Evolutionary conservation across 371 early-diverging fungal species (phyloP), one percentile per base, ranked within the genome.

Genomic region (Apophysomyces ossiformis): DNA sequence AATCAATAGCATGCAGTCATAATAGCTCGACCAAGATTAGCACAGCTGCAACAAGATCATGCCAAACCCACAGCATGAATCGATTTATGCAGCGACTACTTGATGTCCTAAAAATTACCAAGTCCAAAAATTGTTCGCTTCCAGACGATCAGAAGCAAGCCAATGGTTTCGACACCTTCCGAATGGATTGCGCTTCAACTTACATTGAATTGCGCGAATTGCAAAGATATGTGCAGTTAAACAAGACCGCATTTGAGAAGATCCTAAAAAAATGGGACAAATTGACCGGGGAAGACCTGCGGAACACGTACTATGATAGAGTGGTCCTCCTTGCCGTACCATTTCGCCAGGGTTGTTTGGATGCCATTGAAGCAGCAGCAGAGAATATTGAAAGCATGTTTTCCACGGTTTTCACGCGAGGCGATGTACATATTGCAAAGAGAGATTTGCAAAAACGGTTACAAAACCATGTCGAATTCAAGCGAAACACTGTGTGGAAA

Each of bases 261-360:
- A 93, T 97, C 69, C 75, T 97, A 21, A 97, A 96, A 72, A 97
- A 98, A 78, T 95, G 90, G 70, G 98, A 98, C 82, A 97, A 96
- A 37, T 88, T 91, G 37, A 85, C 90, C 1, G 74, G 76, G 16
- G 75, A 75, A 15, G 77, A 83, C 15, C 82, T 90, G 50, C 65
- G 68, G 8, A 39, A 61, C 16, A 50, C 54, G 11, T 50, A 50
- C 71, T 78, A 87, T 71, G 68, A 75, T 13, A 70, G 66, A 16
- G 79, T 81, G 16, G 87, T 91, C 0, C 75, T 85, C 26, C 46
- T 59, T 6, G 71, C 85, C 1, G 70, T 72, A 21, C 85, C 90
- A 6, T 90, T 87, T 74, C 69, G 70, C 36, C 36, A 71, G 3
- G 75, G 81, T 35, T 72, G 85, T 6, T 72, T 75, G 36, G 62